Evolutionary conservation across 2,329 filamentous ascomycete genomes (phyloP), one percentile per base, ranked within the genome.

Genomic region (Plectosphaerella plurivora): DNA sequence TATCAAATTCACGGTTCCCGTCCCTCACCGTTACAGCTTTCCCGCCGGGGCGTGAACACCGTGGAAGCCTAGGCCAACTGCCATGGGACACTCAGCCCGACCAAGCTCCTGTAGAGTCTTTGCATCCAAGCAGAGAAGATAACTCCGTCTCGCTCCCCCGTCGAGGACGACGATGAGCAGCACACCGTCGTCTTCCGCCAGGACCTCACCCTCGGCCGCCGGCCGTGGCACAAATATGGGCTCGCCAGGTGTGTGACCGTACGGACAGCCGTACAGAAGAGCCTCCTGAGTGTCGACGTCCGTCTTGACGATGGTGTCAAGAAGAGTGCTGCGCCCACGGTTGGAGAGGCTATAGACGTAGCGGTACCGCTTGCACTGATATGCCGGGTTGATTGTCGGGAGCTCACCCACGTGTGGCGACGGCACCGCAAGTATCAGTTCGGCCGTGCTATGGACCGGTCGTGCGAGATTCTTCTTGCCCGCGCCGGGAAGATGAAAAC

Each of bases 231-330:
- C 73, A 55, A 89, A 90, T 33, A 90, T 82, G 1, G 86, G 74
- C 65, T 90, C 87, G 2, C 86, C 82, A 0, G 87, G 87, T 0
- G 83, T 86, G 59, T 89, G 84, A 0, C 78, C 83, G 1, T 69
- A 63, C 0, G 73, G 72, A 0, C 73, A 73, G 11, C 78, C 73
- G 87, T 87, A 90, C 54, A 79, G 71, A 4, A 78, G 55, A 0
- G 73, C 71, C 25, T 74, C 72, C 11, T 77, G 69, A 0, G 78
- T 84, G 10, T 69, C 59, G 4, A 81, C 72, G 61, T 91, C 85
- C 16, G 82, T 85, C 67, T 90, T 90, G 58, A 77, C 75, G 25
- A 90, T 71, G 0, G 75, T 76, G 59, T 90, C 86, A 47, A 84
- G 68, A 39, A 88, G 72, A 0, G 82, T 81, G 39, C 79, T 83